Base-by-base conservation (phyloP, 2,329 filamentous ascomycete genomes). In the Cucurbitaria berberidis region DNA sequence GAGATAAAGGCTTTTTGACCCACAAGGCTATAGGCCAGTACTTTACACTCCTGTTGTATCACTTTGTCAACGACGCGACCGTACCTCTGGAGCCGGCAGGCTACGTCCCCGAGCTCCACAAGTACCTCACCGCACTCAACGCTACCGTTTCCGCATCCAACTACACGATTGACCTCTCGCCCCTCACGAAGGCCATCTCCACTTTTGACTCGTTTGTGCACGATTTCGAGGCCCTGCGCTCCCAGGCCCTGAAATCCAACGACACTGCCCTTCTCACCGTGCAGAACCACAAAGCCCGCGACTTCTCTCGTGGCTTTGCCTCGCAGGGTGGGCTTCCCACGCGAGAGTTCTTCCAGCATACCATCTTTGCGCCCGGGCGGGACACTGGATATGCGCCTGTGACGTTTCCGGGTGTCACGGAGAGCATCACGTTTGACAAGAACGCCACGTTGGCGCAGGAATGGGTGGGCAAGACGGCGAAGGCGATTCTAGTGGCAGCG, bases 21-120 rank as follows among this genome's bases (percentile, higher is more conserved):
- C 81, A 84, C 59, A 75, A 76, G 7, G 79, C 77, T 2, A 80
- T 84, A 59, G 80, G 79, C 5, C 78, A 82, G 50, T 79, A 76
- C 50, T 62, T 80, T 3, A 68, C 76, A 0, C 68, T 81, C 7
- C 66, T 81, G 5, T 65, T 75, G 3, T 79, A 78, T 56, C 76
- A 78, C 55, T 63, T 79, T 30, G 66, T 74, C 10, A 72, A 57
- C 26, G 76, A 78, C 46, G 60, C 71, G 0, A 57, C 76, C 22
- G 63, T 79, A 16, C 76, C 77, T 9, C 73, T 74, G 22, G 69
- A 78, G 47, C 69, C 75, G 3, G 66, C 67, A 9, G 73, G 69
- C 57, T 78, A 78, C 59, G 71, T 70, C 34, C 52, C 70, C 13
- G 72, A 77, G 48, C 54, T 79, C 27, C 66, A 66, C 3, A 67